Conservation (phyloP, 1,284 basidiomycete species). For the Coriolopsis trogii region DNA sequence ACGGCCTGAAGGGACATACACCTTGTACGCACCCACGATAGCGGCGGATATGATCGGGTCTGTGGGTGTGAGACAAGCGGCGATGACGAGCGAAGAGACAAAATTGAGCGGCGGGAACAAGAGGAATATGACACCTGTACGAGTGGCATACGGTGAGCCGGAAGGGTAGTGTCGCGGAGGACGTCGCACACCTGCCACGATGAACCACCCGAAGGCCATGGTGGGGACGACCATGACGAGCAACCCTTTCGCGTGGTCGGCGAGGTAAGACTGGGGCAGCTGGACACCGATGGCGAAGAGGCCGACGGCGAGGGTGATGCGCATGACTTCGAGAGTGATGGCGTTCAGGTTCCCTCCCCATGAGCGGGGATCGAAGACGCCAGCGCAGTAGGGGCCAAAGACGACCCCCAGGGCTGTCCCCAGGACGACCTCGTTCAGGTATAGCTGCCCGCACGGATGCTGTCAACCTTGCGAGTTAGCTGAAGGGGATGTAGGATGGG, state of each 20-base stretch:
- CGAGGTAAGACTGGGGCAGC: conserved; percentile 69
- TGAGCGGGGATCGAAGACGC: conserved; percentile 79
- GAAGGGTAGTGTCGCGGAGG: neutral
- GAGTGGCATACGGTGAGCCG: neutral
- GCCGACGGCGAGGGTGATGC: conserved; percentile 71
- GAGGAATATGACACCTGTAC: conserved; percentile 46
- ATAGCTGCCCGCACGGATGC: conserved; percentile 52
- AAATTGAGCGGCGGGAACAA: conserved; percentile 74
- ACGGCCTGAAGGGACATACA: too few relatives aligned
- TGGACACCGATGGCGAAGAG: conserved; percentile 79
- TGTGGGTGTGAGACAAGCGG: conserved; percentile 92
- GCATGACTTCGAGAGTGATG: conserved; percentile 83
- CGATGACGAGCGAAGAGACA: conserved; percentile 81
- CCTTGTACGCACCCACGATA: conserved; percentile 56
- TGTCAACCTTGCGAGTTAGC: neutral
- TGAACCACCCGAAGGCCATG: conserved; percentile 78
- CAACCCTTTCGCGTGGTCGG: conserved; percentile 60
- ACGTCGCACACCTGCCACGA: conserved; percentile 57
- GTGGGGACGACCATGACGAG: conserved; percentile 73
- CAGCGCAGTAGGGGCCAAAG: conserved; percentile 75
- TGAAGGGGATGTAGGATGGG: neutral
- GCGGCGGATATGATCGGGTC: conserved; percentile 83
- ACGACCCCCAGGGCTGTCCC: conserved; percentile 81
- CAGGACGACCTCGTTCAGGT: conserved; percentile 92
- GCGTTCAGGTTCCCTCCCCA: conserved; percentile 65